Percentiles rank a stretch among this genome's conserved stretches.
Conservation (phyloP, 768 basidiomycete genomes). For the Mycena sanguinolenta region DNA sequence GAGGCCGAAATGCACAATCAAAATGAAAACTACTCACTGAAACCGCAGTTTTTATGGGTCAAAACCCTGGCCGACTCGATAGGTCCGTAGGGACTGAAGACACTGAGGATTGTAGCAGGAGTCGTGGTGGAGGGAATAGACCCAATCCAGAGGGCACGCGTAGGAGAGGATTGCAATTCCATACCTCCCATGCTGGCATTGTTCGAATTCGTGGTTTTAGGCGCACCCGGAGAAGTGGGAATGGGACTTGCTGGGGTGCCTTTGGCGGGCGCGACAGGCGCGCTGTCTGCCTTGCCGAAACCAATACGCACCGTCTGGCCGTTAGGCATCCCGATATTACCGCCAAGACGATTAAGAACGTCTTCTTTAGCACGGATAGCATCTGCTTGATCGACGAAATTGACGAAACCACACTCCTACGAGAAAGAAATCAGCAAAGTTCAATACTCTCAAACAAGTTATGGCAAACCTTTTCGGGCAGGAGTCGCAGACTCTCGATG, state of each 20-base stretch:
- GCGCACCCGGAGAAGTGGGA: slow-evolving; percentile 72
- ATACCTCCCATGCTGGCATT: slow-evolving; percentile 72
- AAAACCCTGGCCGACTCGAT: slow-evolving; percentile 97
- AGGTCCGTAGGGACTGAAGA: slow-evolving; percentile 97
- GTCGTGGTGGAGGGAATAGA: slow-evolving; percentile 96
- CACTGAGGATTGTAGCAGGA: slow-evolving; percentile 92
- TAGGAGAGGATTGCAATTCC: slow-evolving; percentile 92
- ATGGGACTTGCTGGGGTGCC: slow-evolving; percentile 75
- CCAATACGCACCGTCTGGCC: slow-evolving; percentile 98
- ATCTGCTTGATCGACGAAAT: slow-evolving; percentile 95
- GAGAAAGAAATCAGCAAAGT: slow-evolving; percentile 23
- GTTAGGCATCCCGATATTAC: slow-evolving; percentile 94
- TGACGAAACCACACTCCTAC: slow-evolving; percentile 99
- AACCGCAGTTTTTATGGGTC: slow-evolving; percentile 97
- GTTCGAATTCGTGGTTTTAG: slow-evolving; percentile 61
- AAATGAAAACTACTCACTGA: slow-evolving; percentile 65
- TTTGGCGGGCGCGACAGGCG: slow-evolving; percentile 90
- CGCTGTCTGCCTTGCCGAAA: slow-evolving; percentile 97
- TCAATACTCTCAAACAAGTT: slow-evolving; percentile 2
- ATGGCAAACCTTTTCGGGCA: slow-evolving; percentile 92
- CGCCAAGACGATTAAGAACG: slow-evolving; percentile 94
- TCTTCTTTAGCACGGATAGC: slow-evolving; percentile 99
- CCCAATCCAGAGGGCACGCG: slow-evolving; percentile 97
- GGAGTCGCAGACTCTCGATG: slow-evolving; percentile 93
- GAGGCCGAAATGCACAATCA: background rate